These are phyloP conservation scores for Cylindrotheca closterium DNA, from an alignment of 108 stramenopile genomes.

Conservation along the genomic window DNA sequence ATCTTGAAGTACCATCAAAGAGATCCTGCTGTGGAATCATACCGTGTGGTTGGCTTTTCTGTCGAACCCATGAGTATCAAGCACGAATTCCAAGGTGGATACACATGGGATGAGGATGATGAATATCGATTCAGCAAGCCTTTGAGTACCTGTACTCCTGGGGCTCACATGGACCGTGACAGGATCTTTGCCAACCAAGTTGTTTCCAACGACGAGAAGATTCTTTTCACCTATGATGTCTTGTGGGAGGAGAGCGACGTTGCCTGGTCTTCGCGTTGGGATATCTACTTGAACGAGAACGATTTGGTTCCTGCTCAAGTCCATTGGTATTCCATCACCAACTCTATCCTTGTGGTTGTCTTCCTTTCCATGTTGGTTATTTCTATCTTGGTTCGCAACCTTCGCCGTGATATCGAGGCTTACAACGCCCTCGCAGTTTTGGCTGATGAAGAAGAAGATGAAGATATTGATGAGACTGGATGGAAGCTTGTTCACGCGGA, in stretches of 20 bases:
- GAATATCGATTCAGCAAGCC: conserved; percentile 64
- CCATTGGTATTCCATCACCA: conserved; percentile 97
- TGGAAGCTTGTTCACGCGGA: conserved; percentile 99
- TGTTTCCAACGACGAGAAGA: conserved; percentile 50
- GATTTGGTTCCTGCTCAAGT: conserved; percentile 93
- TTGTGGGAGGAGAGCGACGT: conserved; percentile 86
- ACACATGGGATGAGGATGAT: conserved; percentile 71
- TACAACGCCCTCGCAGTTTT: conserved; percentile 92
- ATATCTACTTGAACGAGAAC: conserved; percentile 94
- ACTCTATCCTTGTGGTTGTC: conserved; percentile 92
- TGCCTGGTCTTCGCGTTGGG: conserved; percentile 98
- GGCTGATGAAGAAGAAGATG: conserved; percentile 91
- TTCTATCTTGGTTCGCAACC: conserved; percentile 92
- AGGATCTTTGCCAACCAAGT: conserved; percentile 46
- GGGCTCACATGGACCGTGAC: conserved; percentile 39
- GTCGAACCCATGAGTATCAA: conserved; percentile 92
- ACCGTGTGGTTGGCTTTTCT: conserved; percentile 93
- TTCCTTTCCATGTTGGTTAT: conserved; percentile 95
- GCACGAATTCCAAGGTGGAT: conserved; percentile 77
- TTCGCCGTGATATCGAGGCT: conserved; percentile 92
- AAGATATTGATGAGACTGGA: conserved; percentile 89
- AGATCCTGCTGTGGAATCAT: conserved; percentile 73
- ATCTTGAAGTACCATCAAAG: conserved; percentile 85
- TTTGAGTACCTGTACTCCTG: conserved; percentile 58
- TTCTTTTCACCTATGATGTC: conserved; percentile 99